phyloP scores from a whole-genome alignment of 2,329 filamentous ascomycete species.

The Daldinia eschscholtzii region DNA sequence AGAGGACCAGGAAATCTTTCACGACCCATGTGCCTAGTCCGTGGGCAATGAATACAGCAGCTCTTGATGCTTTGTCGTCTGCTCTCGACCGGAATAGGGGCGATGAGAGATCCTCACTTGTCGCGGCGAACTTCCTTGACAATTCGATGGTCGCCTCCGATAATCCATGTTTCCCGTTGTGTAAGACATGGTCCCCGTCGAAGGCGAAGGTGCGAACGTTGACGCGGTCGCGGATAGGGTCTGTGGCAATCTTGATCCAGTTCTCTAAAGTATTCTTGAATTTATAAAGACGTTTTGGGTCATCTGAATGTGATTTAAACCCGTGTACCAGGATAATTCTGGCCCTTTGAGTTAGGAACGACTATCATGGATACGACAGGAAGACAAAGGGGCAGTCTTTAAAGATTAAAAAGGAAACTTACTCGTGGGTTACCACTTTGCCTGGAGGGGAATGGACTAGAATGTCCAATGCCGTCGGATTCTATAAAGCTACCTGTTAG shows the following conservation, averaged over 20 bases:
- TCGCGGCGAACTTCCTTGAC: slow-evolving; percentile 6
- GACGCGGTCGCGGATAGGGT: slow-evolving; percentile 10
- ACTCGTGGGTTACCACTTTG: slow-evolving; percentile 28
- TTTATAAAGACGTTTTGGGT: background rate
- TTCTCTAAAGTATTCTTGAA: slow-evolving; percentile 23
- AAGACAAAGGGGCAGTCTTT: background rate
- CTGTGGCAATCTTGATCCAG: slow-evolving; percentile 17
- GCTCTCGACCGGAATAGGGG: slow-evolving; percentile 14
- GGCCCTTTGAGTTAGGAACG: background rate
- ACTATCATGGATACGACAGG: background rate
- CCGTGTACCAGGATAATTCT: slow-evolving; percentile 40
- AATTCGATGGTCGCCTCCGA: slow-evolving; percentile 7
- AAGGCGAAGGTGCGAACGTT: slow-evolving; percentile 31
- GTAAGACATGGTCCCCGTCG: slow-evolving; percentile 21
- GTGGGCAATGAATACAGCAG: slow-evolving; percentile 34
- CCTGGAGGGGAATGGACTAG: background rate
- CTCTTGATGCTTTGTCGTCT: slow-evolving; percentile 12
- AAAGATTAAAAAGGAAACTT: slow-evolving; percentile 1
- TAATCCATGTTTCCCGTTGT: slow-evolving; percentile 12
- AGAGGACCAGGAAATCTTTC: slow-evolving; percentile 24
- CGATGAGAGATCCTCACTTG: slow-evolving; percentile 5
- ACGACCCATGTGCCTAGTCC: slow-evolving; percentile 37
- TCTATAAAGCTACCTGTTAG: background rate
- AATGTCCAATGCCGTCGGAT: background rate
- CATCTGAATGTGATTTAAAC: slow-evolving; percentile 10